Base-by-base conservation (phyloP, 164 flowering plant species). In the Litsea cubeba region DNA sequence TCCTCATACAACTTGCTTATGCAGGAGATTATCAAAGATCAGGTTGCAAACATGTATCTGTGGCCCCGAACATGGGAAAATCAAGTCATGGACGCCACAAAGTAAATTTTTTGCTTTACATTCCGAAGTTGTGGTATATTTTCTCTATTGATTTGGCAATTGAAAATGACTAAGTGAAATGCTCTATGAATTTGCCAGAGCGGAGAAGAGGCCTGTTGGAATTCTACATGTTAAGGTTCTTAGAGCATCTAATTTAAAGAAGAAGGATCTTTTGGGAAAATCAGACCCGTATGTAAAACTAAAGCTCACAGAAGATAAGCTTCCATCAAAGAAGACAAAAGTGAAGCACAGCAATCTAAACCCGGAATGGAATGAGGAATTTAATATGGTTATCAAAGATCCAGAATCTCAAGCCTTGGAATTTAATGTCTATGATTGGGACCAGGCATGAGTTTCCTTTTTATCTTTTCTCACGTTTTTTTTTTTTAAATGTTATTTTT, bases 281-380 rank as follows among this genome's bases (percentile, higher is more conserved):
- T 85, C 97, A 74, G 97, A 91, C 62, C 97, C 97, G 23, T 91
- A 89, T 76, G 90, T 91, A 66, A 92, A 91, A 73, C 72, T 91
- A 67, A 92, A 87, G 81, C 86, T 92, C 22, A 81, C 90, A 0
- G 97, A 88, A 46, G 94, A 91, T 35, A 91, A 87, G 81, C 82
- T 88, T 46, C 84, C 89, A 24, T 75, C 91, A 32, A 83, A 81
- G 86, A 70, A 75, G 68, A 75, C 73, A 0, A 62, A 68, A 23
- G 77, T 75, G 68, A 76, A 87, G 79, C 88, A 87, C 79, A 87
- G 75, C 28, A 92, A 88, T 75, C 80, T 92, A 75, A 92, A 92
- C 76, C 97, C 97, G 58, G 94, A 91, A 83, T 92, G 97, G 97
- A 91, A 92, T 74, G 94, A 92, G 79, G 97, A 92, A 64, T 91